phyloP scores from a whole-genome alignment of 257 asterid genomes.

The Misopates orontium region DNA sequence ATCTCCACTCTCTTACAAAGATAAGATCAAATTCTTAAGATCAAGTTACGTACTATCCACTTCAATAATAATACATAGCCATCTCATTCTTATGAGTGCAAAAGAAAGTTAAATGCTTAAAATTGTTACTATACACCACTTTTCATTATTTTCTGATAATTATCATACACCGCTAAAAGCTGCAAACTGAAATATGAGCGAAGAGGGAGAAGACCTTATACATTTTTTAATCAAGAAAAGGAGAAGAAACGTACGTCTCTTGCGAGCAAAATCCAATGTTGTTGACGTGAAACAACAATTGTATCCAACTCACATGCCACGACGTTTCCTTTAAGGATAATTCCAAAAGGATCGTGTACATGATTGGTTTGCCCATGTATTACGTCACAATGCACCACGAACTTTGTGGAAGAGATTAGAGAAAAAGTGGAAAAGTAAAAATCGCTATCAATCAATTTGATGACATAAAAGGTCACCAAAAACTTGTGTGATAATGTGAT shows the following conservation, averaged over 20 bases:
- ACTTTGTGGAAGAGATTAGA: not conserved
- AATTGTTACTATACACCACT: too few species aligned
- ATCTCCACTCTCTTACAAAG: too few species aligned
- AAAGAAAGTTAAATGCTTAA: too few species aligned
- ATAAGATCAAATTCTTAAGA: not conserved
- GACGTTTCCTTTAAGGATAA: not conserved
- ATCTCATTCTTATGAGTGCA: too few species aligned
- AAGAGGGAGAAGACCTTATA: not conserved
- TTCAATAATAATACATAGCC: not conserved
- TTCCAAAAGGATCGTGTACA: not conserved
- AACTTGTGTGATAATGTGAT: too few species aligned
- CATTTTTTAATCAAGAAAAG: not conserved
- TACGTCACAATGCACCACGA: not conserved
- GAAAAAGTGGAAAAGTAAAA: not conserved
- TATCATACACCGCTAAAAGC: too few species aligned
- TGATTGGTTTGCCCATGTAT: not conserved
- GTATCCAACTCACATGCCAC: conserved; percentile 10
- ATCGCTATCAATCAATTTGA: not conserved
- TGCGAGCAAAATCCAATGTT: not conserved
- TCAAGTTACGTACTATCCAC: not conserved
- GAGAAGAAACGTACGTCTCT: not conserved
- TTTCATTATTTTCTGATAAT: too few species aligned
- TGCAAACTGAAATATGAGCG: too few species aligned
- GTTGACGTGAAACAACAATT: not conserved
- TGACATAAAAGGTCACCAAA: too few species aligned